Evolutionary conservation across 108 stramenopile genomes (phyloP).

Genomic region (Skeletonema menzelii): DNA sequence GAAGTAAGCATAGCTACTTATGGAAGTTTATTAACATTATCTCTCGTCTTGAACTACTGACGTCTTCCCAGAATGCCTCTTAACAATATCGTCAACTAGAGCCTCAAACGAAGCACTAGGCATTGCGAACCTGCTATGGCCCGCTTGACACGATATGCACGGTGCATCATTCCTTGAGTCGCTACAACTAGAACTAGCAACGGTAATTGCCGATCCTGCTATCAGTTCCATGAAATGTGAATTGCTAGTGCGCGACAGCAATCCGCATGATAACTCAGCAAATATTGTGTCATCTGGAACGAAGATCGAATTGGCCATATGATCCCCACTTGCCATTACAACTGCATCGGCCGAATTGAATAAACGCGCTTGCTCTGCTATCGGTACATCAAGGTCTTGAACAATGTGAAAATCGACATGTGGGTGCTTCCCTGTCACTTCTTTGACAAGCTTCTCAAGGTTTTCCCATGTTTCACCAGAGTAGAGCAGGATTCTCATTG

Average conservation of each 20-base stretch:
- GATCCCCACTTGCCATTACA: slow-evolving; percentile 40
- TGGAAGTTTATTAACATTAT: background rate
- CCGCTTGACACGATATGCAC: slow-evolving; percentile 3
- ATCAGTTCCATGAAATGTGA: slow-evolving; percentile 17
- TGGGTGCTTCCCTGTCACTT: slow-evolving; percentile 18
- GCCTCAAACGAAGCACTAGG: background rate
- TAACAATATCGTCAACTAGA: slow-evolving; percentile 20
- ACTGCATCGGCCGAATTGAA: slow-evolving; percentile 43
- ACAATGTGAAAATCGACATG: slow-evolving; percentile 32
- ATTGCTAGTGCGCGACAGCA: slow-evolving; percentile 4
- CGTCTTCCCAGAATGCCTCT: slow-evolving; percentile 12
- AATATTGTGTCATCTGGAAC: slow-evolving; percentile 38
- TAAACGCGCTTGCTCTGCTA: slow-evolving; percentile 36
- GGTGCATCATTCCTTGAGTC: background rate
- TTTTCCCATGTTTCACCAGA: slow-evolving; percentile 30
- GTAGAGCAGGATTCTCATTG: slow-evolving; percentile 32
- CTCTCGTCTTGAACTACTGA: slow-evolving; percentile 15
- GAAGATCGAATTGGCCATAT: slow-evolving; percentile 44
- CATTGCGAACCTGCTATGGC: slow-evolving; percentile 15
- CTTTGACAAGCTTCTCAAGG: slow-evolving; percentile 25
- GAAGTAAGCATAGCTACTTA: background rate
- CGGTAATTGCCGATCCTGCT: slow-evolving; percentile 12
- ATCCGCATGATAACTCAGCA: slow-evolving; percentile 20
- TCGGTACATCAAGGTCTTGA: slow-evolving; percentile 32
- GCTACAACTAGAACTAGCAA: background rate